Evolutionary conservation across 2,329 filamentous ascomycete genomes (phyloP), one percentile per base, ranked within the genome.

Genomic region (Cladophialophora chaetospira): DNA sequence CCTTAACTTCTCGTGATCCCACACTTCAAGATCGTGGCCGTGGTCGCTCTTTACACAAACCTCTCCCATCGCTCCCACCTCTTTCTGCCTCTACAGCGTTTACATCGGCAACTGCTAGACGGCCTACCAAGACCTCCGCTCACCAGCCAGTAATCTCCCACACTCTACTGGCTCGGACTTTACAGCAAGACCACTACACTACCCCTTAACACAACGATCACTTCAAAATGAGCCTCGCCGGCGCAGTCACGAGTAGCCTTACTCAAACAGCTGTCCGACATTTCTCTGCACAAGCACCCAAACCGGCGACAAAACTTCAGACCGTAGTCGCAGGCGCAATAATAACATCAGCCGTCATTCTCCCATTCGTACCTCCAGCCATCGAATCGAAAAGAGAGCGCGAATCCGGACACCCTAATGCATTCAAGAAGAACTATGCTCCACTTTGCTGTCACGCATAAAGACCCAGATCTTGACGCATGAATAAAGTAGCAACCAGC

Each of bases 281-380:
- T 59, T 77, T 77, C 66, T 77, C 75, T 13, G 72, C 73, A 17
- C 74, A 71, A 52, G 71, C 72, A 57, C 69, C 73, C 31, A 71
- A 64, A 21, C 71, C 72, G 15, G 70, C 73, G 42, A 73, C 69
- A 47, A 73, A 71, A 38, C 67, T 69, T 44, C 69, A 73, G 38
- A 73, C 73, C 31, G 71, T 74, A 40, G 62, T 77, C 26, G 70
- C 74, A 43, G 69, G 68, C 49, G 73, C 73, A 11, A 75, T 74
- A 58, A 68, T 78, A 11, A 66, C 72, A 36, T 73, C 74, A 1
- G 73, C 72, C 1, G 74, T 77, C 17, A 69, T 76, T 15, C 65
- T 77, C 4, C 75, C 76, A 4, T 78, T 77, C 59, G 71, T 77
- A 2, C 76, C 76, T 25, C 75, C 76, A 5, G 76, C 76, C 3